Base-by-base conservation (phyloP, 176 grass and related monocot species). In the Triticum aestivum region DNA sequence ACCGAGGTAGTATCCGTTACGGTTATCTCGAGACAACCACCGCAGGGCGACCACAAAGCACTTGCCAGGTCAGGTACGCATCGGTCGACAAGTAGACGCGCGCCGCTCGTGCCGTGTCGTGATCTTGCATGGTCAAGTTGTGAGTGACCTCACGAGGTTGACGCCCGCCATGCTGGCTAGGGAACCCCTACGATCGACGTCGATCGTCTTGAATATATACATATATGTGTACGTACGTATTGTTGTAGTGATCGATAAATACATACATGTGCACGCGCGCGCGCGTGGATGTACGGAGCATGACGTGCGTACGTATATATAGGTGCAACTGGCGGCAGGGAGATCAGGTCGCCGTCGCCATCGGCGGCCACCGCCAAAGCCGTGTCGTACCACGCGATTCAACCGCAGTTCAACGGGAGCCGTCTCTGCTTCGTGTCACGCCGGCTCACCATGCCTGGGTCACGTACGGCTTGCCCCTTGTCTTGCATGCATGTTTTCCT, bases 161-260 rank as follows among this genome's bases (percentile, higher is more conserved):
- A 90, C 88, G 77, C 17, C 14, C 64, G 80, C 88, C 91, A 87
- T 92, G 85, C 74, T 32, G 62, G 42, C 52, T 10, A 84, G 88
- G 91, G 68, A 73, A 84, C 42, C 14, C 21, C 14, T 6, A 3
- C 17, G 56, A 3, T 21, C 51, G 51, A 54, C 4, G 4, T 14
- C 45, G 45, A 54, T 54, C 51, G 51, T 54, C 51, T 54, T 18
- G 51, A 54, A 17, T 54, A 18, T 51, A 56, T 21, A 9, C 18
- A 20, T 45, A 12, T 12, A 12, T 8, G 52, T 21, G 51, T 42
- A 56, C 52, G 52, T 56, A 54, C 49, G 15, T 56, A 6, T 54
- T 54, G 51, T 2, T 18, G 51, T 54, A 54, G 51, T 54, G 51
- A 54, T 54, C 51, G 15, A 54, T 0, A 21, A 59, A 59, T 59